Base-by-base conservation (phyloP, 495 filamentous ascomycete genomes). In the Penicillium paxilli region DNA sequence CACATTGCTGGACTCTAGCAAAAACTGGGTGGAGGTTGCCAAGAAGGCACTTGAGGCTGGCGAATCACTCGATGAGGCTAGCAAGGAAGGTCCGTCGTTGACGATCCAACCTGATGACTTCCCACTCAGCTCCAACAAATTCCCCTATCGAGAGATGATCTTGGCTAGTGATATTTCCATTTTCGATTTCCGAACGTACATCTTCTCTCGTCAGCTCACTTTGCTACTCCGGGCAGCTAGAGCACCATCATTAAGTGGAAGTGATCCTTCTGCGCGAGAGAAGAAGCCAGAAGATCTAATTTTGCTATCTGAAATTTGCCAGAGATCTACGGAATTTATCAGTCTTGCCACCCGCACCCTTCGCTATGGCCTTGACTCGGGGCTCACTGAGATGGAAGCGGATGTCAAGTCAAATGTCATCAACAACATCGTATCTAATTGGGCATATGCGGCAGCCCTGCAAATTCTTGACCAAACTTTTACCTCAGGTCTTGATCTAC, bases 151-250 rank as follows among this genome's bases (percentile, higher is more conserved):
- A 35, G 92, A 96, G 50, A 82, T 96, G 57, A 98, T 99, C 44
- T 74, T 98, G 37, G 86, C 89, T n/a, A 98, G 91, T 71, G 87
- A 95, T 57, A 95, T 98, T 24, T 98, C 94, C n/a, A 78, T 95
- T 11, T 98, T 97, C 61, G 94, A 99, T 67, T 98, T 99, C 69
- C 83, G 88, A 53, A 92, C 87, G 57, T 99, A 99, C 66, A 80
- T 99, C 10, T 98, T 97, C 73, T 87, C 90, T 20, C 82, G 94
- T 22, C 94, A 99, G 63, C 80, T 96, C 60, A 83, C 86, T 12
- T 69, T 98, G 3, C 78, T 97, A 9, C 81, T 96, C 20, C 86
- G 94, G 28, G 81, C 96, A 10, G 91, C 87, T 12, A 94, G 91
- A 66, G 79, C 80, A 9, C 65, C 71, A 14, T 76, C 64, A 20